Conservation (phyloP, 306 rosid species). For the Sicyos baderoa region DNA sequence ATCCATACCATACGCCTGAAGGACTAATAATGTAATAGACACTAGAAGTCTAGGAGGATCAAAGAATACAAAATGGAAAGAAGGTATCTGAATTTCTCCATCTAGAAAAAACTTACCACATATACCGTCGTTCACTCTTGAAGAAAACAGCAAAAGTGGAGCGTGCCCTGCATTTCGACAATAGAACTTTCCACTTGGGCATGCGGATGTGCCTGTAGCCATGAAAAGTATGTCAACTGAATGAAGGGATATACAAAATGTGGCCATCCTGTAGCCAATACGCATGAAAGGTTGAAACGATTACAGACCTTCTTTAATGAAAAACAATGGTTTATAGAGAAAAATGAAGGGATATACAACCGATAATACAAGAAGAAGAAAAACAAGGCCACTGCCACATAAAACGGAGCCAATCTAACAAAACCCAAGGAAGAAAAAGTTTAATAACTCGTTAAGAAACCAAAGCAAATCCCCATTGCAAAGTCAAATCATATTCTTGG, state of each 20-base stretch:
- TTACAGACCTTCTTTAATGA: not conserved
- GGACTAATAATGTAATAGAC: not conserved
- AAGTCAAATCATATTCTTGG: not conserved
- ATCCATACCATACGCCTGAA: not conserved
- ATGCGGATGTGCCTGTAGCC: conserved; percentile 79
- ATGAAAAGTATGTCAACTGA: conserved; percentile 12
- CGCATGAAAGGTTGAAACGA: not conserved
- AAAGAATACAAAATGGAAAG: not conserved
- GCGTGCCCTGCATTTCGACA: conserved; percentile 72
- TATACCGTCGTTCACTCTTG: conserved; percentile 89
- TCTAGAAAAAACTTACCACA: conserved; percentile 53
- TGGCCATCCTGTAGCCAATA: too few species aligned
- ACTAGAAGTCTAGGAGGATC: not conserved
- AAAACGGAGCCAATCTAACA: not conserved
- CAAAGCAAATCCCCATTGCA: not conserved
- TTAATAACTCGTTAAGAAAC: not conserved
- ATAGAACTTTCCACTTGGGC: conserved; percentile 68
- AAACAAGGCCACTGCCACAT: not conserved
- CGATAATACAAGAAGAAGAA: not conserved
- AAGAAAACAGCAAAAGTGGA: conserved; percentile 52
- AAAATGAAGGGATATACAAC: not conserved
- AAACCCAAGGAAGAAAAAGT: not conserved
- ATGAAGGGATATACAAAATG: too few species aligned
- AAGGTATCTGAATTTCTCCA: not conserved
- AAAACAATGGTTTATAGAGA: not conserved